Evolutionary conservation across 2,329 filamentous ascomycete species (phyloP).

Genomic region (Diaporthe sp.): DNA sequence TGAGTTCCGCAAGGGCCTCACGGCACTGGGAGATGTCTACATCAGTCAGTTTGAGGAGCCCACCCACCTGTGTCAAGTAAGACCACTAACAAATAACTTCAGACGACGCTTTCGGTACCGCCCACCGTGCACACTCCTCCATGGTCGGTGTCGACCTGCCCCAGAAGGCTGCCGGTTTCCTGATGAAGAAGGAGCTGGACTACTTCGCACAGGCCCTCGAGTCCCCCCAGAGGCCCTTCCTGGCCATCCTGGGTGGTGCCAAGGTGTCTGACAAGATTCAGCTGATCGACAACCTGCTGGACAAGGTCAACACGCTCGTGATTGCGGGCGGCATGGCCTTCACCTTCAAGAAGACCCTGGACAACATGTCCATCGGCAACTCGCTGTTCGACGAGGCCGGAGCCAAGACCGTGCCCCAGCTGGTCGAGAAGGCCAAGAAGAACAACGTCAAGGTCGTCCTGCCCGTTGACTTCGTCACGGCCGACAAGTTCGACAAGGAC

Average conservation of each 20-base stretch:
- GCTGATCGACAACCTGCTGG: constrained; percentile 97
- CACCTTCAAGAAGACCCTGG: constrained; percentile 99
- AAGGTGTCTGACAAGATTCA: constrained; percentile 99
- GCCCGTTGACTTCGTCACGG: constrained; percentile 94
- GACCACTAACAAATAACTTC: constrained; percentile 42
- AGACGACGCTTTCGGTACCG: constrained; percentile 99
- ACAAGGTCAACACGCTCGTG: constrained; percentile 97
- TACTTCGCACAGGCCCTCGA: constrained; percentile 99
- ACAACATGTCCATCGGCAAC: constrained; percentile 89
- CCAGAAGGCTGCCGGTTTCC: constrained; percentile 97
- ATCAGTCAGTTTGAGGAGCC: constrained; percentile 78
- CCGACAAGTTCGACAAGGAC: constrained; percentile 92
- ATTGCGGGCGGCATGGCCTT: constrained; percentile 99
- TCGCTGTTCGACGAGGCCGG: constrained; percentile 95
- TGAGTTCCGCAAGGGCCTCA: constrained; percentile 94
- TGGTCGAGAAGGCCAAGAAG: constrained; percentile 96
- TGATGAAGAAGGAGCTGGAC: constrained; percentile 99
- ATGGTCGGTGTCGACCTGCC: constrained; percentile 98
- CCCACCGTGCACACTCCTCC: constrained; percentile 97
- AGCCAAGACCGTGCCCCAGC: constrained; percentile 87
- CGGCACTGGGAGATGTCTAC: constrained; percentile 93
- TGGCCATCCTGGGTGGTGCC: constrained; percentile 96
- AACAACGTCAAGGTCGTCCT: constrained; percentile 96
- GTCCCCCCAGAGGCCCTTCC: constrained; percentile 92
- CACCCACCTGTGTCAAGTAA: not conserved